Conservation (phyloP, 345 rosid species). For the Reutealis trisperma region DNA sequence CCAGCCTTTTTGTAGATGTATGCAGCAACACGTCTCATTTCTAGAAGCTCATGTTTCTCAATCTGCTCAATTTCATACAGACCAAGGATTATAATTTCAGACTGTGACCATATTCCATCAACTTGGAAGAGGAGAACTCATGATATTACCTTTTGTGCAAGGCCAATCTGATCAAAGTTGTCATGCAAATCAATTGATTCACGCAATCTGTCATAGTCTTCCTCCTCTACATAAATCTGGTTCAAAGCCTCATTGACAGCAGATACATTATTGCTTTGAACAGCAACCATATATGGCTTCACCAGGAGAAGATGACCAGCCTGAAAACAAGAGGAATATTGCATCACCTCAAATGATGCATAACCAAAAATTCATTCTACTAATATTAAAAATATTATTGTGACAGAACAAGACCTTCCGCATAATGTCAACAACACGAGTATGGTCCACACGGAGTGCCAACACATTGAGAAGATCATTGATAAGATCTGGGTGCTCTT, state of each 20-base stretch:
- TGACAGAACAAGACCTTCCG: slow-evolving; percentile 56
- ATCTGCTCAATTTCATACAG: slow-evolving; percentile 49
- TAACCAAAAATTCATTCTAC: neutral
- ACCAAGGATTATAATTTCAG: slow-evolving; percentile 10
- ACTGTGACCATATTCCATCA: neutral
- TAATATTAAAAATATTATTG: neutral
- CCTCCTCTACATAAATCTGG: slow-evolving; percentile 91
- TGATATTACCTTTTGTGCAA: slow-evolving; percentile 72
- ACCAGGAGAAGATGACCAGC: slow-evolving; percentile 92
- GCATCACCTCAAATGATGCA: neutral
- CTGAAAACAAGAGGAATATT: slow-evolving; percentile 40
- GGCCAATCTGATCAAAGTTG: slow-evolving; percentile 91
- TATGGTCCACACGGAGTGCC: slow-evolving; percentile 89
- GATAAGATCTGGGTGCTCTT: slow-evolving; percentile 94
- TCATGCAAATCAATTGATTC: slow-evolving; percentile 92
- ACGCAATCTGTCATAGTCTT: slow-evolving; percentile 89
- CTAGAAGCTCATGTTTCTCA: slow-evolving; percentile 98
- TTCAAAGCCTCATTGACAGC: slow-evolving; percentile 96
- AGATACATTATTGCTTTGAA: slow-evolving; percentile 89
- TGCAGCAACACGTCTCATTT: slow-evolving; percentile 99
- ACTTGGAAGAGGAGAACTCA: neutral
- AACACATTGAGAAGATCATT: slow-evolving; percentile 94
- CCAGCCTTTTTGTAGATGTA: slow-evolving; percentile 98
- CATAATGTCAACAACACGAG: slow-evolving; percentile 98
- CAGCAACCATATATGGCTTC: slow-evolving; percentile 97